Percentiles rank a stretch among this genome's conserved stretches.
These are phyloP conservation scores for Scenedesmus sp. DNA, from an alignment of 163 green algal genomes.

Conservation along the genomic window DNA sequence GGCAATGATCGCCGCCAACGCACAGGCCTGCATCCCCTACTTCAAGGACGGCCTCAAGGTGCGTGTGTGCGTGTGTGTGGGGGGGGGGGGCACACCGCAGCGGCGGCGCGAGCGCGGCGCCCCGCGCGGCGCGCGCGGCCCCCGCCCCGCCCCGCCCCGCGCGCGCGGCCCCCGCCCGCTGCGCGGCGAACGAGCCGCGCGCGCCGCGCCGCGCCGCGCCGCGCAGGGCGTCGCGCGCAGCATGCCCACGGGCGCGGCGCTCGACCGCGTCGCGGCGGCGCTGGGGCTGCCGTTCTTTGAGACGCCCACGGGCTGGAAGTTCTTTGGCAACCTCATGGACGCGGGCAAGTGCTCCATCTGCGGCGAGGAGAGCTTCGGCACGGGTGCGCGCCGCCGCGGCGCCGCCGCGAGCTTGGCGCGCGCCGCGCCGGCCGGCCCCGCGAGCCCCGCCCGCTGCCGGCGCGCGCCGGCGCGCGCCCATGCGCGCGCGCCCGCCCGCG, in stretches of 20 bases:
- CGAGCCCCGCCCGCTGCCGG: too few species aligned
- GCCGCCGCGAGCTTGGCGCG: too few species aligned
- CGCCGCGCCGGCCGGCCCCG: too few species aligned
- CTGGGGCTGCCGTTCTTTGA: conserved; percentile 95
- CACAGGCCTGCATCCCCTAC: conserved; percentile 94
- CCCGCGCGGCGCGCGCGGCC: too few species aligned
- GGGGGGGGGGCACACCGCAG: too few species aligned
- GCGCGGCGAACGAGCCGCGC: too few species aligned
- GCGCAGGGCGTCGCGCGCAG: conserved; percentile 91
- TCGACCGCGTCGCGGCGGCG: conserved; percentile 91
- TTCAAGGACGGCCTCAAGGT: conserved; percentile 97
- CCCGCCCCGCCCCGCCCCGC: too few species aligned
- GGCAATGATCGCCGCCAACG: conserved; percentile 98
- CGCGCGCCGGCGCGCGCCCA: too few species aligned
- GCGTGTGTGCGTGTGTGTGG: conserved; percentile 17
- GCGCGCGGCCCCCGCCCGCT: not conserved
- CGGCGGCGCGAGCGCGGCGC: too few species aligned
- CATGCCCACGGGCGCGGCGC: conserved; percentile 95
- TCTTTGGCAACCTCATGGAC: conserved; percentile 99
- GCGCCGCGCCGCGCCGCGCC: too few species aligned
- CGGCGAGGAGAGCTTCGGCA: conserved; percentile 99
- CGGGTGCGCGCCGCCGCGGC: conserved; percentile 54
- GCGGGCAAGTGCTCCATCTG: conserved; percentile 94
- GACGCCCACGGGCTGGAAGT: conserved; percentile 99
- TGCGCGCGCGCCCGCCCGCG: too few species aligned